A percentile compares a stretch with the other conserved stretches of the same genome.
These are phyloP conservation scores for Dictyostelium gargantuum DNA, from an alignment of 208 protist species.

Conservation along the genomic window DNA sequence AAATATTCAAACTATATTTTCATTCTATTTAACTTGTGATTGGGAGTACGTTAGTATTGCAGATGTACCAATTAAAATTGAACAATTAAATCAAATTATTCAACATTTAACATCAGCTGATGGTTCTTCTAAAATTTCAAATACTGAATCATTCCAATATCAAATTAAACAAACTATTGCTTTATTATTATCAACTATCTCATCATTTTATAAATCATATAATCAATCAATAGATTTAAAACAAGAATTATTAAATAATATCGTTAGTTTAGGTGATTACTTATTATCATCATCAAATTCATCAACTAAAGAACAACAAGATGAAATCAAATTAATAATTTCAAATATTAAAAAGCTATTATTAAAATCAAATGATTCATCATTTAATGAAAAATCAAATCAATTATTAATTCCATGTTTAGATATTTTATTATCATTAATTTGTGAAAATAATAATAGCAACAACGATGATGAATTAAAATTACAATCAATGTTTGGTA, in stretches of 20 bases:
- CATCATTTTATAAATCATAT: not conserved
- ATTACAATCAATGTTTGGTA: slow-evolving; percentile 3
- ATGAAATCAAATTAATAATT: not conserved
- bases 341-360: not conserved
- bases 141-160: not conserved
- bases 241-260: not conserved
- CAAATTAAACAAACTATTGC: not conserved
- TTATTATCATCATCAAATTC: not conserved
- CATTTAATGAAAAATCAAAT: not conserved
- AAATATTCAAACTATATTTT: slow-evolving; percentile 38
- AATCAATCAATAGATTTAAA: not conserved
- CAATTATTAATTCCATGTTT: not conserved
- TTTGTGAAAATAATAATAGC: not conserved
- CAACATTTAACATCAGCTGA: not conserved
- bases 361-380: not conserved
- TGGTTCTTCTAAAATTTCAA: not conserved
- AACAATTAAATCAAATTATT: not conserved
- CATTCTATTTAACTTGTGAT: slow-evolving; percentile 40
- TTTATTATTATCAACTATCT: not conserved
- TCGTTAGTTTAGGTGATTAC: not conserved
- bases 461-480: not conserved
- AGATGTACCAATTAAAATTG: slow-evolving; percentile 22
- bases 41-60: not conserved
- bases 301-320: not conserved
- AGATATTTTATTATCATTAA: not conserved